Evolutionary conservation across 805 yeast genomes (phyloP), one percentile per base, ranked within the genome.

Genomic region (Hanseniaspora singularis): DNA sequence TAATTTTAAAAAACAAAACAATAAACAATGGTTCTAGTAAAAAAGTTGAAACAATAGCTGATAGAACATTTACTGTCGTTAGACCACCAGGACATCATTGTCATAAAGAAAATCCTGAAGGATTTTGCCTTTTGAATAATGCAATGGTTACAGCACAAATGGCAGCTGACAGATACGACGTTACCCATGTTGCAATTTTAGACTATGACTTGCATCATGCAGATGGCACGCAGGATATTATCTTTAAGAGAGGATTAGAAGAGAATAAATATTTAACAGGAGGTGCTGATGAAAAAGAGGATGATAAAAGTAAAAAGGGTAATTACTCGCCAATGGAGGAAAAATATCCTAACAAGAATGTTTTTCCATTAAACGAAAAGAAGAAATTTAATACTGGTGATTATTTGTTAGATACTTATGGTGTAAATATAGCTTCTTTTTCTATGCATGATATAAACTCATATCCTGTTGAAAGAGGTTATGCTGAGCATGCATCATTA

Each of bases 31-130:
- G 12, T n/a, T n/a, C n/a, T n/a, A n/a, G n/a, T n/a, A n/a, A n/a
- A n/a, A n/a, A n/a, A n/a, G n/a, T n/a, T n/a, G n/a, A n/a, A 5
- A 18, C 38, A 10, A 23, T 33, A 16, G 60, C 61, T 12, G 64
- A 61, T 34, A 66, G 73, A 37, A 78, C 80, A 1, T 82, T 82
- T 62, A 79, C 79, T 0, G 76, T 77, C 1, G 73, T 82, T 34
- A 66, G 92, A 41, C 92, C 92, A 1, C 92, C 94, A 1, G 95
- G 95, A 3, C 94, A 84, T 58, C 95, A 84, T 61, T 78, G 86
- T 20, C 92, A 82, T 55, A 80, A 86, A 0, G 76, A 81, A 49
- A 71, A 76, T n/a, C 94, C 94, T 0, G 77, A 87, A 20, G 95
- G 95, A 2, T 84, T 84, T 57, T 84, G 94, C 59, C 62, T 85